Evolutionary conservation across 1,284 basidiomycete genomes (phyloP).

Genomic region (Gymnopus androsaceus): DNA sequence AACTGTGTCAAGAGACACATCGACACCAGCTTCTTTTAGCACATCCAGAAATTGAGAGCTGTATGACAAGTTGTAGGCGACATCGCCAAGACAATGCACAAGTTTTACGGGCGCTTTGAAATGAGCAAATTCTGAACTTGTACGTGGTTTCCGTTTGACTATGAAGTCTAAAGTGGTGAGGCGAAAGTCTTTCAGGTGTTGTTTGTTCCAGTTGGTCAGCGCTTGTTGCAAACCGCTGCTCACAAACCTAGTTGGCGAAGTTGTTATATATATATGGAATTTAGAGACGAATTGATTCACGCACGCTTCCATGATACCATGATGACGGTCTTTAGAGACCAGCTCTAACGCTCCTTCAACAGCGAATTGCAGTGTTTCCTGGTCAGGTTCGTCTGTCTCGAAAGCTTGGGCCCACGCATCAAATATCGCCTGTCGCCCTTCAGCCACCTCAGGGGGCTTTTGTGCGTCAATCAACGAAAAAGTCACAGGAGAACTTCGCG

Average conservation of each 20-base stretch:
- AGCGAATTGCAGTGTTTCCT: not conserved
- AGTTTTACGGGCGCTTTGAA: slow-evolving; percentile 34
- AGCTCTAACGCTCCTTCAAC: slow-evolving; percentile 3
- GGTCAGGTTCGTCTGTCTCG: not conserved
- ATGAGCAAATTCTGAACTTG: slow-evolving; percentile 12
- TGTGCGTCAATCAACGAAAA: not conserved
- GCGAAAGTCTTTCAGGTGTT: not conserved
- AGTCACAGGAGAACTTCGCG: not conserved
- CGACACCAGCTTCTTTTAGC: slow-evolving; percentile 9
- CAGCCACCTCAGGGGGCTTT: slow-evolving; percentile 31
- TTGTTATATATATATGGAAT: not conserved
- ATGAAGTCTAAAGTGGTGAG: slow-evolving; percentile 10
- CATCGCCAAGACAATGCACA: slow-evolving; percentile 35
- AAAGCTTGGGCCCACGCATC: slow-evolving; percentile 11
- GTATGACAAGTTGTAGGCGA: slow-evolving; percentile 34
- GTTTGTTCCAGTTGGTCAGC: slow-evolving; percentile 5
- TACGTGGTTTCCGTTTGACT: slow-evolving; percentile 1
- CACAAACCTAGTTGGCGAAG: not conserved
- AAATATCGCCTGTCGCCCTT: slow-evolving; percentile 37
- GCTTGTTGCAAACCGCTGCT: not conserved
- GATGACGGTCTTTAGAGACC: slow-evolving; percentile 6
- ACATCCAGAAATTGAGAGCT: not conserved
- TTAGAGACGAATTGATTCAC: not conserved
- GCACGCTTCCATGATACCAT: slow-evolving; percentile 1
- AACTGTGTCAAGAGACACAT: not conserved